Base-by-base conservation (phyloP, 768 basidiomycete genomes). In the Suillus occidentalis region DNA sequence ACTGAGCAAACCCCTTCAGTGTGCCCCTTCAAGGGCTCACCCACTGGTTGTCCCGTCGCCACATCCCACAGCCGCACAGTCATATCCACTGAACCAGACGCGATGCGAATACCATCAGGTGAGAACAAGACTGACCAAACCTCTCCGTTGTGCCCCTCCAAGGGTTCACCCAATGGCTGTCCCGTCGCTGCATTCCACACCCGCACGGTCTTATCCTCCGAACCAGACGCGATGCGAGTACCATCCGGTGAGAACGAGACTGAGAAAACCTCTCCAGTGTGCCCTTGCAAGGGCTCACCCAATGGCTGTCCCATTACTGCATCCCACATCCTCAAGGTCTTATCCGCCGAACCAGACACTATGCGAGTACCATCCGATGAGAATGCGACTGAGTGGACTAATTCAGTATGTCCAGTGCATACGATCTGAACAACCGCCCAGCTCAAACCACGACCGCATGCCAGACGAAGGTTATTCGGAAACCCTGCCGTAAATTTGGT, bases 231-330 rank as follows among this genome's bases (percentile, higher is more conserved):
- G 37, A 37, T 37, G 37, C 9, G 37, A 37, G 37, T 37, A 12
- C 37, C 37, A 37, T 37, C 37, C 37, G 9, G 6, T 2, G 34
- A 34, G 34, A 34, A 72, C 20, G 65, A 60, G 4, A 74, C 18
- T 7, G 66, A 66, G 1, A 37, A 60, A 31, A 72, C 64, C 8
- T 2, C 18, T 5, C 59, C 55, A 20, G 14, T 63, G 36, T 72
- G 72, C 20, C 71, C 70, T 2, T 59, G 0, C 8, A 63, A 40
- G 6, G 65, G 65, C 6, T 39, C 39, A 61, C 37, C 47, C 20
- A 63, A 47, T 13, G n/a, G 47, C n/a, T 22, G 47, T n/a, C 47
- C n/a, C 5, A n/a, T 47, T 5, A 5, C n/a, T 47, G 0, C 5
- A 47, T 47, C 2, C 47, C 47, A 47, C 6, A 47, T 4, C n/a